A percentile compares a stretch with the other conserved stretches of the same genome.
phyloP scores from a whole-genome alignment of 2,329 filamentous ascomycete species.

The Metarhizium rileyi region DNA sequence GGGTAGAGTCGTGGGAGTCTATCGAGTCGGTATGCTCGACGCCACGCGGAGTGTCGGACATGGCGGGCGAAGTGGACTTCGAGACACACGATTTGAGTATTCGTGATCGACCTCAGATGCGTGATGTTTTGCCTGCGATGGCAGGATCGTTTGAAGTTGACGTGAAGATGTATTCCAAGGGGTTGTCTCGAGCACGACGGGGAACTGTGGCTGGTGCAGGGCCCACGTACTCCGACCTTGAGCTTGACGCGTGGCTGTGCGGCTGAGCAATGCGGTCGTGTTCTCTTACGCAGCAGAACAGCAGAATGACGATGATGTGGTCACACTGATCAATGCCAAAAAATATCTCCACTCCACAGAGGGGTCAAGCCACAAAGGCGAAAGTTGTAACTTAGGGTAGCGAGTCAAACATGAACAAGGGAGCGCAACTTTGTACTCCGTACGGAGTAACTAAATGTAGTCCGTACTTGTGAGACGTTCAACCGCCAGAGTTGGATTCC shows the following conservation, averaged over 20 bases:
- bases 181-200: neutral
- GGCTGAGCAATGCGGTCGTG: neutral
- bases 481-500: too few relatives aligned
- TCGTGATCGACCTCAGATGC: neutral
- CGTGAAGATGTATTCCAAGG: constrained; percentile 2
- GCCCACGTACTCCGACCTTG: neutral
- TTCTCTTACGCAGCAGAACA: neutral
- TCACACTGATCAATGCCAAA: too few relatives aligned
- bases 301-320: too few relatives aligned
- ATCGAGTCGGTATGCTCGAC: constrained; percentile 43
- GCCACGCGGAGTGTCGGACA: constrained; percentile 38
- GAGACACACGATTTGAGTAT: neutral
- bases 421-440: too few relatives aligned
- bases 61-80: constrained; percentile 20
- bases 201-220: constrained; percentile 5
- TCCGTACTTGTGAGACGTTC: too few relatives aligned
- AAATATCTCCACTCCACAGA: too few relatives aligned
- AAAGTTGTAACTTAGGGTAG: too few relatives aligned
- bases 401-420: too few relatives aligned
- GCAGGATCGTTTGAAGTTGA: neutral
- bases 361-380: too few relatives aligned
- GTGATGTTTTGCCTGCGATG: neutral
- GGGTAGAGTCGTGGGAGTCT: constrained; percentile 41
- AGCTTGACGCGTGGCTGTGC: constrained; percentile 6
- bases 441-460: too few relatives aligned